Base-by-base conservation (phyloP, 2,329 filamentous ascomycete species). In the Plenodomus biglobosus region DNA sequence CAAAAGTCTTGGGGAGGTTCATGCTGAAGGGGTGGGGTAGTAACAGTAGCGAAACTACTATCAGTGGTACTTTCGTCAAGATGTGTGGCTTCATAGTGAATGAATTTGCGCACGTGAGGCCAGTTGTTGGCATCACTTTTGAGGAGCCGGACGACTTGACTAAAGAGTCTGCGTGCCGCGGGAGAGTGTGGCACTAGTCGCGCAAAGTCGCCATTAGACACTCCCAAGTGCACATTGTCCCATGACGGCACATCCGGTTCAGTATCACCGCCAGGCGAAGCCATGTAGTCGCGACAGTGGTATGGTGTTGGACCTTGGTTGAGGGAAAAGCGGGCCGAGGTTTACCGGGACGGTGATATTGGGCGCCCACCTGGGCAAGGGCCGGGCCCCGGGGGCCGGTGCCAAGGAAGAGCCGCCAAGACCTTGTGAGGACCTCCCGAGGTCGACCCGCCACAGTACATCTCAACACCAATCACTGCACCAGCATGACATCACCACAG, bases 31-130 rank as follows among this genome's bases (percentile, higher is more conserved):
- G 22, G 22, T 24, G 11, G 22, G 22, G n/a, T n/a, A n/a, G 22
- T 24, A 6, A 6, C 22, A 24, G 38, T 20, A 15, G 38, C 27
- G 1, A 40, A 46, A 40, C 44, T 46, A 18, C 44, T 40, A 15
- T 20, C 44, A 15, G 44, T 20, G 27, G 22, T 40, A 20, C 44
- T 46, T 19, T 40, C 37, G 18, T 40, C 38, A 16, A 27, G 19
- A 34, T 34, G 20, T 18, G 37, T 16, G 13, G 19, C 18, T 40
- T 46, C 44, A 30, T 40, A 35, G 37, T 46, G 37, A 21, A 46
- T 46, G 27, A 40, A 46, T 8, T 18, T 20, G 44, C 44, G 44
- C 37, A 40, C 44, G 20, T 46, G 44, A 40, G 19, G 37, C 37
- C 27, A 40, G 18, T 21, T 35, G 24, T 18, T 35, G 24, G 22